Evolutionary conservation across 148 eudicot genomes (phyloP).

Genomic region (Salicornia ramosissima): DNA sequence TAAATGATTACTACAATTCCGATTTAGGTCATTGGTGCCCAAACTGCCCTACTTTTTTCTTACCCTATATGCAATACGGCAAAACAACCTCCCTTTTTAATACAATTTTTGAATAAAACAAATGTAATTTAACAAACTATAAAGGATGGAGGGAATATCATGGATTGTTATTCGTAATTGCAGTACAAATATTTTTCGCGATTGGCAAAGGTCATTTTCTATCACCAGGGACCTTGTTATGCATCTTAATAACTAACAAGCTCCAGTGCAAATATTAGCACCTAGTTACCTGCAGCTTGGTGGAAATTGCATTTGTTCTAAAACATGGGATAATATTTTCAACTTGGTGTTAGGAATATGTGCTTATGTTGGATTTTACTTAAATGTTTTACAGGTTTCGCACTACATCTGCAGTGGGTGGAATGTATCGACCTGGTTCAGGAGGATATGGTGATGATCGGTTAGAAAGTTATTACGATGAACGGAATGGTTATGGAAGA

Average conservation of each 20-base stretch:
- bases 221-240: too few relatives aligned
- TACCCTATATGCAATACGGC: too few relatives aligned
- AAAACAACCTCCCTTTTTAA: too few relatives aligned
- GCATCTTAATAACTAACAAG: not conserved
- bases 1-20: too few relatives aligned
- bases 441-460: conserved; percentile 66
- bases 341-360: not conserved
- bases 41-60: too few relatives aligned
- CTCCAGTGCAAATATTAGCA: not conserved
- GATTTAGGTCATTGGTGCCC: too few relatives aligned
- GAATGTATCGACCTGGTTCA: conserved; percentile 77
- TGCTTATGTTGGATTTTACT: not conserved
- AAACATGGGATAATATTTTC: not conserved
- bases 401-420: conserved; percentile 52
- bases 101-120: too few relatives aligned
- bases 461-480: conserved; percentile 50
- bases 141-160: too few relatives aligned
- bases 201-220: too few relatives aligned
- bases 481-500: conserved; percentile 75
- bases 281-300: not conserved
- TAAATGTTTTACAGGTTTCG: conserved; percentile 51
- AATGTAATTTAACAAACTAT: too few relatives aligned
- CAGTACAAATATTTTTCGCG: too few relatives aligned
- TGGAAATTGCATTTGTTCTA: not conserved
- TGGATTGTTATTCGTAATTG: too few relatives aligned